Evolutionary conservation across 192 early-diverging fungal genomes (phyloP).

Genomic region (Backusella tuberculispora): DNA sequence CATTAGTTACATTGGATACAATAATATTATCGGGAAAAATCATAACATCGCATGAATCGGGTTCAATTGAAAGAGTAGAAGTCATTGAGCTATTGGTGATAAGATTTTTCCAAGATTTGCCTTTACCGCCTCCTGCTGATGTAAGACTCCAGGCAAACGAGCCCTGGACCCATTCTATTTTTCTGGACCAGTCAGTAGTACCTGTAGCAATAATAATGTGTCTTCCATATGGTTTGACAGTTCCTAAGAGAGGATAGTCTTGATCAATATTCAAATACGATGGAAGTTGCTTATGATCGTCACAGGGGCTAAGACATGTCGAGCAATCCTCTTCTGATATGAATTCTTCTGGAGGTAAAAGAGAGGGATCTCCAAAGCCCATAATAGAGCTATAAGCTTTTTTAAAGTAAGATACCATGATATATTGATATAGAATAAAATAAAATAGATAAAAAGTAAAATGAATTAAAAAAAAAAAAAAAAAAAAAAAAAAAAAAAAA

Average conservation of each 20-base stretch:
- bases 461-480: background rate
- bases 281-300: conserved; percentile 42
- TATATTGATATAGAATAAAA: background rate
- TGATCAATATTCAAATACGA: conserved; percentile 50
- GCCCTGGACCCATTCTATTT: conserved; percentile 44
- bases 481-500: background rate
- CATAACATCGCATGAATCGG: conserved; percentile 41
- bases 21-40: conserved; percentile 53
- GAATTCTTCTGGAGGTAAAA: conserved; percentile 15
- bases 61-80: conserved; percentile 33
- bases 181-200: conserved; percentile 42
- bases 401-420: conserved; percentile 12
- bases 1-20: conserved; percentile 45
- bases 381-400: background rate
- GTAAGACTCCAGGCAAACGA: conserved; percentile 33
- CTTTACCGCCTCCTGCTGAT: background rate
- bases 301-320: conserved; percentile 37
- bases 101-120: conserved; percentile 29
- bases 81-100: conserved; percentile 44
- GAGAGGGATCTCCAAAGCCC: conserved; percentile 2
- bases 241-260: conserved; percentile 37
- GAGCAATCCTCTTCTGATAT: conserved; percentile 42
- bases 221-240: conserved; percentile 46
- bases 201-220: conserved; percentile 57
- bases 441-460: background rate